Percentiles rank a stretch among this genome's conserved stretches.
These are phyloP conservation scores for Penicillium salamii DNA, from an alignment of 495 filamentous ascomycete species.

Conservation along the genomic window DNA sequence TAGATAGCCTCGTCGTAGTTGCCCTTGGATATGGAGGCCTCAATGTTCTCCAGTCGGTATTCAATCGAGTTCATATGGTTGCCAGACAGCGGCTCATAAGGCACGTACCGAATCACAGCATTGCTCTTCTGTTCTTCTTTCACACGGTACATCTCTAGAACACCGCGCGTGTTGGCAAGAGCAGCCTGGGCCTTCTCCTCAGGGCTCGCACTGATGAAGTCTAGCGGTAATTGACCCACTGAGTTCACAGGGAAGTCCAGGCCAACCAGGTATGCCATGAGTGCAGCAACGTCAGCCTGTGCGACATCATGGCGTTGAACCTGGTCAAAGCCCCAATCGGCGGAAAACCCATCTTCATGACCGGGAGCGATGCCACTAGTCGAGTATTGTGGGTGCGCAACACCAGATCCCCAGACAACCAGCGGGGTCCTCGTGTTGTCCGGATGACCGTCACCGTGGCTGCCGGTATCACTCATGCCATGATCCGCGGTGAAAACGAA, in stretches of 20 bases:
- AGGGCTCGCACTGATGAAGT: conserved; percentile 68
- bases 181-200: conserved; percentile 81
- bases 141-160: conserved; percentile 94
- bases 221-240: conserved; percentile 86
- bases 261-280: conserved; percentile 95
- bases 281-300: conserved; percentile 91
- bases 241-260: conserved; percentile 94
- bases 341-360: conserved; percentile 89
- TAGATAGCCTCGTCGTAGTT: conserved; percentile 71
- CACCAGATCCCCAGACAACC: conserved; percentile 91
- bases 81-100: conserved; percentile 62
- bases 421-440: conserved; percentile 96
- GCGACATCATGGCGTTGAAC: conserved; percentile 85
- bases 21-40: conserved; percentile 61
- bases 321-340: conserved; percentile 79
- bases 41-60: conserved; percentile 64
- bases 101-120: conserved; percentile 71
- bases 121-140: conserved; percentile 85
- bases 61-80: conserved; percentile 59
- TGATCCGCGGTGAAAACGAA: conserved; percentile 98
- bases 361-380: conserved; percentile 58
- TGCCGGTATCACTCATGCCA: conserved; percentile 98
- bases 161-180: conserved; percentile 80
- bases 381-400: conserved; percentile 68
- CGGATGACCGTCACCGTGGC: conserved; percentile 95